A percentile compares a stretch with the other conserved stretches of the same genome.
Conservation (phyloP, 1,284 basidiomycete genomes). For the Heterobasidion irregulare region DNA sequence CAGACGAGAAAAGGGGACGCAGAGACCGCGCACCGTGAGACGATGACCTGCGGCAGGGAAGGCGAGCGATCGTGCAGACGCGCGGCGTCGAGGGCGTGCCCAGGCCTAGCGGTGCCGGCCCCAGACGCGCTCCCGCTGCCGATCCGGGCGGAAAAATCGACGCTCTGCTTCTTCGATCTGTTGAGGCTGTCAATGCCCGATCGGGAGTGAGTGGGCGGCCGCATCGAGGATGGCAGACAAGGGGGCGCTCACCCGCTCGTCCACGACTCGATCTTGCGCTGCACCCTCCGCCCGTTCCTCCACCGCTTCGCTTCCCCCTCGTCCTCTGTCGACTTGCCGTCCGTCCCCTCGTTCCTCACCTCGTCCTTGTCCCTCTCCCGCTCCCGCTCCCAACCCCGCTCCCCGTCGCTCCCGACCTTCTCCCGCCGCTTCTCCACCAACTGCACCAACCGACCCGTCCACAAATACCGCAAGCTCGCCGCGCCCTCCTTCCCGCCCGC, state of each 20-base stretch:
- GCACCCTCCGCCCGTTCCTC: conserved; percentile 33
- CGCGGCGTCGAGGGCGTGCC: not conserved
- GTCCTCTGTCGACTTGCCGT: conserved; percentile 26
- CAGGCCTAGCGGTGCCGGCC: conserved; percentile 5
- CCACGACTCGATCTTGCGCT: conserved; percentile 66
- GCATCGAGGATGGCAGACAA: not conserved
- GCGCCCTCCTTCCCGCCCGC: conserved; percentile 25
- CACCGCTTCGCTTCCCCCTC: conserved; percentile 25
- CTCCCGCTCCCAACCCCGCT: conserved; percentile 26
- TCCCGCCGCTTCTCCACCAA: conserved; percentile 23
- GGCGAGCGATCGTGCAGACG: conserved; percentile 12
- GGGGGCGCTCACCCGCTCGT: conserved; percentile 39
- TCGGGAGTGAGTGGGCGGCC: too few species aligned
- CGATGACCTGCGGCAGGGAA: conserved; percentile 24
- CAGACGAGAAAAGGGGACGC: not conserved
- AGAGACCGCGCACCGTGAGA: conserved; percentile 22
- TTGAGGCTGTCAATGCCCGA: conserved; percentile 17
- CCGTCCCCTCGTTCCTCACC: conserved; percentile 26
- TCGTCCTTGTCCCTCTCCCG: conserved; percentile 23
- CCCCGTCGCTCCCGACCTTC: conserved; percentile 13
- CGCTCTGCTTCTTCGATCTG: conserved; percentile 27
- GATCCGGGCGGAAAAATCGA: conserved; percentile 22
- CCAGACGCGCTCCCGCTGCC: conserved; percentile 7
- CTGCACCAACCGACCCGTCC: conserved; percentile 27
- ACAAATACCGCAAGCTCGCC: conserved; percentile 29